Percentiles rank a stretch among this genome's conserved stretches.
Conservation (phyloP, 2,329 filamentous ascomycete genomes). For the Aureobasidium sp. region DNA sequence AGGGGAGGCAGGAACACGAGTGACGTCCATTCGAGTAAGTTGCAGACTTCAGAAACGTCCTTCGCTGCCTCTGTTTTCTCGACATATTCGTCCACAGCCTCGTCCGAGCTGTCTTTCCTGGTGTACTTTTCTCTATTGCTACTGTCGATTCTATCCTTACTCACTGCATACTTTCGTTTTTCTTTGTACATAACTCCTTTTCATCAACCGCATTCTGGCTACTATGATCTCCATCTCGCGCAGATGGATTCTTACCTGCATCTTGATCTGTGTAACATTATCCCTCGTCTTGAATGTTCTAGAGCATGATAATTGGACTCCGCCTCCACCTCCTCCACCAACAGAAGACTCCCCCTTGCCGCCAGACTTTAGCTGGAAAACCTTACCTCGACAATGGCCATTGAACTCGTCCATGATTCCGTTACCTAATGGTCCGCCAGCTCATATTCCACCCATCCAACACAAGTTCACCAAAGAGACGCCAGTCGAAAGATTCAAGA, state of each 20-base stretch:
- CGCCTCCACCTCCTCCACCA: slow-evolving; percentile 4
- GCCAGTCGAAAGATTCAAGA: slow-evolving; percentile 50
- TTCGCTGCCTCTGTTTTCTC: not conserved
- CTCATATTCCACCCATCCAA: slow-evolving; percentile 69
- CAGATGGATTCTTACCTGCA: slow-evolving; percentile 13
- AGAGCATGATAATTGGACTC: not conserved
- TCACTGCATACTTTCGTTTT: not conserved
- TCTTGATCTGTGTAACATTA: slow-evolving; percentile 15
- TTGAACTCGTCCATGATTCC: slow-evolving; percentile 60
- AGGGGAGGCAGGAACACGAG: not conserved
- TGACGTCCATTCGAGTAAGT: not conserved
- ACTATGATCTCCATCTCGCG: slow-evolving; percentile 12
- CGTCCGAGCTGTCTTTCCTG: not conserved
- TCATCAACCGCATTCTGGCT: not conserved
- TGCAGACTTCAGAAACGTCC: not conserved
- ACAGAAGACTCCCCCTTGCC: not conserved
- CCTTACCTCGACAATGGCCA: slow-evolving; percentile 50
- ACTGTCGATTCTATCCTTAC: slow-evolving; percentile 6
- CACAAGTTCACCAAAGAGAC: slow-evolving; percentile 60
- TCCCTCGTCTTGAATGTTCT: slow-evolving; percentile 11
- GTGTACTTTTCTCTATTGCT: not conserved
- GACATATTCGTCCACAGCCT: not conserved
- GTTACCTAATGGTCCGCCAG: slow-evolving; percentile 64
- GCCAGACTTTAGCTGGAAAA: slow-evolving; percentile 25
- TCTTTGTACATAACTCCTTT: not conserved